Evolutionary conservation across 805 yeast genomes (phyloP).

Genomic region (Pichia gijzeniarum): DNA sequence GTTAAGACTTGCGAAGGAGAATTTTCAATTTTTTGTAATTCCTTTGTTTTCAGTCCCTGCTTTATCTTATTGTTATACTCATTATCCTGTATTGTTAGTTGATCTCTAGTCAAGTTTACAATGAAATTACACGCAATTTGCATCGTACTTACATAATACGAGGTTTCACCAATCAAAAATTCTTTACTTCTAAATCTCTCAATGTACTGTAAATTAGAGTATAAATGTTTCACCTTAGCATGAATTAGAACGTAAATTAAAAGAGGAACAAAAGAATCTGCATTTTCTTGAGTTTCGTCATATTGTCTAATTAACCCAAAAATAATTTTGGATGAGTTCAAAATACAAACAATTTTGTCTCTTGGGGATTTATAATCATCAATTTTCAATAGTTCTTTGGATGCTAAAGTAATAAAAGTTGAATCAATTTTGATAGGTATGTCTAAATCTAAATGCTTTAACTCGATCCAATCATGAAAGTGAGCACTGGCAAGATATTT

Average conservation of each 20-base stretch:
- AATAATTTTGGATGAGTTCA: conserved; percentile 88
- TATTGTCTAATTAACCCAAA: conserved; percentile 74
- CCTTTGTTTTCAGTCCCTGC: conserved; percentile 34
- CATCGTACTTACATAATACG: conserved; percentile 85
- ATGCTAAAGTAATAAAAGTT: conserved; percentile 59
- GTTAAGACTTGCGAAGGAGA: conserved; percentile 32
- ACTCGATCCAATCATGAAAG: conserved; percentile 51
- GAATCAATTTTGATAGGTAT: conserved; percentile 39
- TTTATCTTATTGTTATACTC: conserved; percentile 49
- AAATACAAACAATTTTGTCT: conserved; percentile 84
- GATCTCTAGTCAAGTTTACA: conserved; percentile 47
- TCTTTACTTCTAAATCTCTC: conserved; percentile 75
- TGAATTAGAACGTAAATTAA: conserved; percentile 72
- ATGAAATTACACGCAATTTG: conserved; percentile 85
- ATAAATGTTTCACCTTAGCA: conserved; percentile 57
- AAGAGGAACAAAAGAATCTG: conserved; percentile 90
- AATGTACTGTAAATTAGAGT: conserved; percentile 76
- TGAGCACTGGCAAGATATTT: conserved; percentile 40
- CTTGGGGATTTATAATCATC: conserved; percentile 87
- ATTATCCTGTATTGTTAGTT: conserved; percentile 54
- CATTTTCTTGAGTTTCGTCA: conserved; percentile 53
- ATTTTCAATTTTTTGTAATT: conserved; percentile 18
- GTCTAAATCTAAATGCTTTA: conserved; percentile 73
- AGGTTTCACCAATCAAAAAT: conserved; percentile 79
- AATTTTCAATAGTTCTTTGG: conserved; percentile 68